Conservation (phyloP, 2,329 filamentous ascomycete species). For the Colletotrichum phormii region DNA sequence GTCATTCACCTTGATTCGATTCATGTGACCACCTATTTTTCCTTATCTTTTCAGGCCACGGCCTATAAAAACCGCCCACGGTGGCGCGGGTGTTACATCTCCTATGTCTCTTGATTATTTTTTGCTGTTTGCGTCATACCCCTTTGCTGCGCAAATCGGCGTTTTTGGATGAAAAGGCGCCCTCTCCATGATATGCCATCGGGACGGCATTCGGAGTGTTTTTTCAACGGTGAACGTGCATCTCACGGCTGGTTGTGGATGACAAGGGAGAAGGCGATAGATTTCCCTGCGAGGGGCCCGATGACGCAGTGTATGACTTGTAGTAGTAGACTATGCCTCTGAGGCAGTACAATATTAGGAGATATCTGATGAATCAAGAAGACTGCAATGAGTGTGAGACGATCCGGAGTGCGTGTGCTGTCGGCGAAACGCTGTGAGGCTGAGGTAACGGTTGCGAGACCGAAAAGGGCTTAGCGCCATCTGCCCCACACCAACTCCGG, state of each 20-base stretch:
- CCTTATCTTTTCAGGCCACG: not conserved
- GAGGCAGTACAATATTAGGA: not conserved
- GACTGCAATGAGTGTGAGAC: not conserved
- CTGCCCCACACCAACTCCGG: conserved; percentile 28
- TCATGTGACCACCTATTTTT: not conserved
- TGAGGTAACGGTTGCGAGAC: not conserved
- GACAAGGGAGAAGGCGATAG: conserved; percentile 11
- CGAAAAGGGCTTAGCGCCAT: conserved; percentile 19
- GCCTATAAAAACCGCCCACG: conserved; percentile 3
- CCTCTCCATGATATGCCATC: conserved; percentile 13
- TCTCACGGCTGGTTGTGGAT: conserved; percentile 23
- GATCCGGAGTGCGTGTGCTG: not conserved
- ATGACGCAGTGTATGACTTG: conserved; percentile 25
- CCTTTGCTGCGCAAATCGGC: conserved; percentile 35
- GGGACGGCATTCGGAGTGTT: conserved; percentile 28
- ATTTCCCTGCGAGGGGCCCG: conserved; percentile 8
- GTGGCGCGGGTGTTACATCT: conserved; percentile 18
- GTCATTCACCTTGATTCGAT: not conserved
- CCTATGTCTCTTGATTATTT: conserved; percentile 8
- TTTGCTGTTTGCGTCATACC: conserved; percentile 34
- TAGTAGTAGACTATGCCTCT: conserved; percentile 5
- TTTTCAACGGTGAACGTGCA: conserved; percentile 18
- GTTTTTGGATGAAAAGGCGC: conserved; percentile 29
- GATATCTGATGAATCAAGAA: not conserved
- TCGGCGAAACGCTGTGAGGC: not conserved